Evolutionary conservation across 352 stramenopile species (phyloP), one percentile per base, ranked within the genome.

Genomic region (Phytophthora hibernalis): DNA sequence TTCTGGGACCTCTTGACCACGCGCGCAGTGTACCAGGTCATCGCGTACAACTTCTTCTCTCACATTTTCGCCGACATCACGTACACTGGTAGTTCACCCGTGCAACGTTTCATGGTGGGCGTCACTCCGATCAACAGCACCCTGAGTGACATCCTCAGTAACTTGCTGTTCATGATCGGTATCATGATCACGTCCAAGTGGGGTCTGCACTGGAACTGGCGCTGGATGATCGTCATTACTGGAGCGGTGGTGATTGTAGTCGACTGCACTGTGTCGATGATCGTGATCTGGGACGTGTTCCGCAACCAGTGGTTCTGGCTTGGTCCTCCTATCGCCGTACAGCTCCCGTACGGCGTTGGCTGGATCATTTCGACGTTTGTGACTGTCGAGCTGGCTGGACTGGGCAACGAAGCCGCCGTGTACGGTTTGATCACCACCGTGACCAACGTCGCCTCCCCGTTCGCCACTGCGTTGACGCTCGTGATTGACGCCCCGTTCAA

Each of bases 281-380:
- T 76, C 4, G 44, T 63, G 5, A 50, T 74, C 12, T 82, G 68
- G 68, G 59, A 82, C 37, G 61, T 71, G 0, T 70, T 75, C 51
- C 61, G 68, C 3, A 75, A 31, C 42, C 67, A 75, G 35, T 75
- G 70, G 65, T 75, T 82, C 54, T 80, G 63, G 62, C 56, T 76
- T 0, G 74, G 68, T 1, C 58, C 53, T 2, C 71, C 69, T 16
- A 72, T 85, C n/a, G 62, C 69, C 8, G 72, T 80, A 15, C 63
- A 82, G 44, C 48, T 85, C 8, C 74, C 74, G 15, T 65, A 71
- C 44, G 74, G 77, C 22, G 67, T 83, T 8, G 62, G 72, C 11
- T 83, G 77, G 53, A 81, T 85, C 42, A 71, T 85, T 12, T 60
- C 64, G 5, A 68, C 53, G 3, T 75, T 65, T 51, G 70, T 73